Percentiles rank a stretch among this genome's conserved stretches.
These are phyloP conservation scores for Komagataea norvegica DNA, from an alignment of 1,139 yeast genomes.

Conservation along the genomic window DNA sequence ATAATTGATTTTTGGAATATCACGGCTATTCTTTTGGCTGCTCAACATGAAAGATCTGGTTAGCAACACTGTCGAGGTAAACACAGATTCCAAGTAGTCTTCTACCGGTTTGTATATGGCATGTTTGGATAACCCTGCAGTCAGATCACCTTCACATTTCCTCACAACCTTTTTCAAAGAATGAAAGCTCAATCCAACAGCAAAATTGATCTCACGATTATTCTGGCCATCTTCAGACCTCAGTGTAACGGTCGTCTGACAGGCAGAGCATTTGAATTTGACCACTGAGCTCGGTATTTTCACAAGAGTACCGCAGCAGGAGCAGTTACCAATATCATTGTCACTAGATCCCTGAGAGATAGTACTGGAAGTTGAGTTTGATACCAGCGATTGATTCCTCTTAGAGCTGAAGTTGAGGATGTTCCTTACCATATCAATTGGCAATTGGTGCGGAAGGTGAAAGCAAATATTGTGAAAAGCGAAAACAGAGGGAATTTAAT, in stretches of 20 bases:
- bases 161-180: slow-evolving; percentile 5
- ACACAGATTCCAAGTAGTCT: slow-evolving; percentile 37
- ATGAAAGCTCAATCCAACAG: neutral
- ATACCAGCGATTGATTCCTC: slow-evolving; percentile 1
- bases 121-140: slow-evolving; percentile 28
- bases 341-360: slow-evolving; percentile 4
- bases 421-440: neutral
- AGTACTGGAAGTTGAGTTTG: slow-evolving; percentile 6
- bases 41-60: slow-evolving; percentile 43
- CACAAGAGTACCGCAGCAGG: slow-evolving; percentile 60
- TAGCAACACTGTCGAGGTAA: slow-evolving; percentile 38
- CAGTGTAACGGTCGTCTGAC: slow-evolving; percentile 39
- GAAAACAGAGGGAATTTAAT: neutral
- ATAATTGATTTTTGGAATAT: slow-evolving; percentile 39
- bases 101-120: slow-evolving; percentile 48
- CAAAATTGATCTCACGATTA: neutral
- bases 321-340: slow-evolving; percentile 27
- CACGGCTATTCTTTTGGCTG: slow-evolving; percentile 9
- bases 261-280: slow-evolving; percentile 54
- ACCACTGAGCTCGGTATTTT: slow-evolving; percentile 42
- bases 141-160: slow-evolving; percentile 11
- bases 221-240: slow-evolving; percentile 1
- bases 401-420: neutral
- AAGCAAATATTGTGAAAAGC: neutral
- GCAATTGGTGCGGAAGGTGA: neutral